Base-by-base conservation (phyloP, 495 filamentous ascomycete genomes). In the Daldinia caldariorum region DNA sequence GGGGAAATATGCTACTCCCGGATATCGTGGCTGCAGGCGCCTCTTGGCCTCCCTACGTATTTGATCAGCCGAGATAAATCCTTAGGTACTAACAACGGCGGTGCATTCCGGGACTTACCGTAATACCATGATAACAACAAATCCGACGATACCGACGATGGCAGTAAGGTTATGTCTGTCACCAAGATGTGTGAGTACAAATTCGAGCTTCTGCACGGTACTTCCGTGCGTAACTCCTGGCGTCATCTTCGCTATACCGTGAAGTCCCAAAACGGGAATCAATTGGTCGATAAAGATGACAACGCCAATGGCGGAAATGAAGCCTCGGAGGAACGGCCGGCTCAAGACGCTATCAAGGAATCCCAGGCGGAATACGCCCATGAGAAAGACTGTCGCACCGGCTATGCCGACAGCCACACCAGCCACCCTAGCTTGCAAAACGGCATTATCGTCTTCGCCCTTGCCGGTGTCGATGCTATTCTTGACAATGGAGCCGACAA, bases 221-320 rank as follows among this genome's bases (percentile, higher is more conserved):
- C 92, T 97, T 34, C 90, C 92, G 76, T 98, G 95, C 26, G 83
- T 84, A 8, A 93, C 84, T 38, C 86, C 83, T 4, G 81, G 82
- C 12, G 80, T 70, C 2, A 88, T 73, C 54, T 84, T 84, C 0
- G 92, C 90, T 6, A 86, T 75, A 0, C 81, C 76, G n/a, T 83
- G 83, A 16, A 99, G 83, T 4, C 95, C 95, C 74, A 94, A 83
- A 77, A 98, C 93, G 3, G 94, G 93, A 41, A 97, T 91, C 53
- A 97, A 81, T 79, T 99, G 95, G 77, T 98, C 95, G 32, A 97
- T 92, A 50, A 96, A 85, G 75, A 99, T 98, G 51, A 98, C 94
- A 49, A 97, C 91, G 37, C 95, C 95, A 76, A 99, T 93, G 35
- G 96, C 94, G 54, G 90, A 94, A 79, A 99, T 97, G 79, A 99